phyloP scores from a whole-genome alignment of 257 asterid genomes.

The Lantana camara region DNA sequence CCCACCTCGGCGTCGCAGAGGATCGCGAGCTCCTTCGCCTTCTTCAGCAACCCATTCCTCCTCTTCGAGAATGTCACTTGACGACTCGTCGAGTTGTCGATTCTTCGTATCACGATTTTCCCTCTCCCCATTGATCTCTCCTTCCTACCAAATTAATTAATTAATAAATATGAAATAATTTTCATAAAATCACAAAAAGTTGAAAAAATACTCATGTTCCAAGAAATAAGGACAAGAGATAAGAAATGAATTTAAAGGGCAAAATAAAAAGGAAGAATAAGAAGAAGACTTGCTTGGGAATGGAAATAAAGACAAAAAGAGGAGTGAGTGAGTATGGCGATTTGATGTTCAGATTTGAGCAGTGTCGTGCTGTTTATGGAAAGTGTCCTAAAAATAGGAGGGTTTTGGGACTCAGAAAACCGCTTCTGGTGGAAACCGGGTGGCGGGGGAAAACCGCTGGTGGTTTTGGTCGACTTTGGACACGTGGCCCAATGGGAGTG shows the following conservation, averaged over 20 bases:
- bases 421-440: background rate
- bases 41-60: conserved; percentile 46
- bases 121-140: conserved; percentile 59
- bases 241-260: too few species aligned
- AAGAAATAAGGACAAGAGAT: background rate
- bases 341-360: background rate
- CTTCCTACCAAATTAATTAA: too few species aligned
- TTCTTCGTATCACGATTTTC: conserved; percentile 43
- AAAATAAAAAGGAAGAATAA: background rate
- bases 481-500: conserved; percentile 32
- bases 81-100: conserved; percentile 46
- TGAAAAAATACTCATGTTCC: background rate
- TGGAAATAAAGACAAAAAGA: too few species aligned
- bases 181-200: background rate
- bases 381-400: background rate
- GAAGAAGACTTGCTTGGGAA: background rate
- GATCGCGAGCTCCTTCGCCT: conserved; percentile 46
- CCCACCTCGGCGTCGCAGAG: conserved; percentile 50
- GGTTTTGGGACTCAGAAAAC: background rate
- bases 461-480: conserved; percentile 5
- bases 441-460: conserved; percentile 9
- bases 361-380: conserved; percentile 15
- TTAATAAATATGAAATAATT: too few species aligned
- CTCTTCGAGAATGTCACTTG: conserved; percentile 54
- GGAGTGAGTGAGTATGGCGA: too few species aligned